Evolutionary conservation across 2,329 filamentous ascomycete species (phyloP), one percentile per base, ranked within the genome.

Genomic region (Triangularia setosa): DNA sequence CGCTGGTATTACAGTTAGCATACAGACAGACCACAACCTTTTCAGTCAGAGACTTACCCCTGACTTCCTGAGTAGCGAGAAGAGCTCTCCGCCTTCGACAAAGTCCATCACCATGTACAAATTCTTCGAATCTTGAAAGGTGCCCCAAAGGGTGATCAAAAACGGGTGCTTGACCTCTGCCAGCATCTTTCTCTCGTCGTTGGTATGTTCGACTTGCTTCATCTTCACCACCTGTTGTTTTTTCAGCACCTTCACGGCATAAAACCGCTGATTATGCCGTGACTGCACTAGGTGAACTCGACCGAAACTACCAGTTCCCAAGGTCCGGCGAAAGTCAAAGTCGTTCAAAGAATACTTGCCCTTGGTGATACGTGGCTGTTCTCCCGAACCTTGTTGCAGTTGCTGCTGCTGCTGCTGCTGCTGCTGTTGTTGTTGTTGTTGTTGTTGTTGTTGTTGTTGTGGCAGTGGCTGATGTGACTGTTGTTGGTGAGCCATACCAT

Each of bases 21-120:
- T 21, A 8, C 2, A 16, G 44, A n/a, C 21, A 54, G 9, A 21
- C 33, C 21, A 3, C 25, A n/a, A 27, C 25, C n/a, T 27, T 55
- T 27, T 11, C 6, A 8, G n/a, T 24, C 9, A n/a, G 1, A 24
- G 11, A 61, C 83, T 79, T 84, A 86, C 86, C 85, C 94, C 89
- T 83, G 94, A 98, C 79, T 99, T 98, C 72, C 95, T 86, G 72
- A 99, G 81, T 72, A 99, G 79, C 70, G 94, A 98, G 77, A 99
- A 99, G 62, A 99, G 83, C 82, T 99, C 95, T 73, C 95, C 95
- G 71, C 95, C 95, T 79, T 99, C 95, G 61, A 99, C 94, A 81
- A 99, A 99, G 78, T 99, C 95, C 95, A 99, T 99, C 73, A 99
- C 95, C 95, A 99, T 99, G 85, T 99, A 99, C 35, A 99, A 82